Percentiles rank a stretch among this genome's conserved stretches.
Evolutionary conservation across 768 basidiomycete species (phyloP).

Genomic region (Mycena olivaceomarginata): DNA sequence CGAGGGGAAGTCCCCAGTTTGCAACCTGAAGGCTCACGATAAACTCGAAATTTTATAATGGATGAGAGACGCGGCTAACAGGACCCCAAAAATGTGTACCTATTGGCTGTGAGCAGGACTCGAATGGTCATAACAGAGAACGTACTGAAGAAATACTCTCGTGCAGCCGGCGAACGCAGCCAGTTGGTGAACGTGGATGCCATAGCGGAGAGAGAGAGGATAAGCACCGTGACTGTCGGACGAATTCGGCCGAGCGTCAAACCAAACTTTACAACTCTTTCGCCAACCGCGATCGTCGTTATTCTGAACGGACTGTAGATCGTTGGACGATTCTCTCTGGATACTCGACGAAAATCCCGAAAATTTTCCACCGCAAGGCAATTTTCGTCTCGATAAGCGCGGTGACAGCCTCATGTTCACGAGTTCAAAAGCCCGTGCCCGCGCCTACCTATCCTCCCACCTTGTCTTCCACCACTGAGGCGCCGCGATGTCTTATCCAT

Average conservation of each 20-base stretch:
- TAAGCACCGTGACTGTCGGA: background rate
- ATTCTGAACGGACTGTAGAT: background rate
- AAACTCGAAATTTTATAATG: constrained; percentile 37
- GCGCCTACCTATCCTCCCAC: constrained; percentile 22
- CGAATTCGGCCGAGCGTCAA: background rate
- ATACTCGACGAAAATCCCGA: background rate
- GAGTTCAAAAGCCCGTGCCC: constrained; percentile 33
- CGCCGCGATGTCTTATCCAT: constrained; percentile 41
- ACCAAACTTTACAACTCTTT: too few relatives aligned
- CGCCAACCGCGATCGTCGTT: background rate
- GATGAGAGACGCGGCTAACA: constrained; percentile 69
- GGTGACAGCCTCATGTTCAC: constrained; percentile 47
- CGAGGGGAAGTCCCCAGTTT: constrained; percentile 98
- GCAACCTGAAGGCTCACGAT: constrained; percentile 78
- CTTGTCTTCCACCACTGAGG: constrained; percentile 30
- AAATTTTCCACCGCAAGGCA: background rate
- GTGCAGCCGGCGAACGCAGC: constrained; percentile 93
- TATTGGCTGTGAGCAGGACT: constrained; percentile 53
- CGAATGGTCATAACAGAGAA: constrained; percentile 43
- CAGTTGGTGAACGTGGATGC: constrained; percentile 91
- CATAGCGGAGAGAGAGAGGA: constrained; percentile 66
- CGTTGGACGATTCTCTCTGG: background rate
- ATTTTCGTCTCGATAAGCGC: background rate
- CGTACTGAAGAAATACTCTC: constrained; percentile 97
- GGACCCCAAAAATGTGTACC: constrained; percentile 99